Conservation (phyloP, 345 rosid species). For the Gossypium stocksii region DNA sequence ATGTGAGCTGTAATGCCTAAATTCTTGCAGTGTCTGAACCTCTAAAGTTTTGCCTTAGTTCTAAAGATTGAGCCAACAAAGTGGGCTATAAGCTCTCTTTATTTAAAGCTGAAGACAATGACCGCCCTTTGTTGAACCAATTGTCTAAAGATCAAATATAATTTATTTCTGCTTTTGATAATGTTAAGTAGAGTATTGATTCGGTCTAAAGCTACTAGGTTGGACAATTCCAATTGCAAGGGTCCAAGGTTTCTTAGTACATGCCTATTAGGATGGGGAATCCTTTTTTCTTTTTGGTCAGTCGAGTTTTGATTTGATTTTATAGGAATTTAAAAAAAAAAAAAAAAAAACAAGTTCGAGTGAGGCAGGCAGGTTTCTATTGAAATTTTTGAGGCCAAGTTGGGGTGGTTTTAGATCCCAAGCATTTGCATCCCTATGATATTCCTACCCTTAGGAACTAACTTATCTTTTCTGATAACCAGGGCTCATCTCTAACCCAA, state of each 20-base stretch:
- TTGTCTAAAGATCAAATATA: not conserved
- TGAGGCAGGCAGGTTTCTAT: not conserved
- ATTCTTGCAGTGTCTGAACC: not conserved
- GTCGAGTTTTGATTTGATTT: not conserved
- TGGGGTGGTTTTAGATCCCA: not conserved
- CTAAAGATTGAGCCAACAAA: constrained; percentile 9
- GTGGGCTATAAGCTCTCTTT: constrained; percentile 4
- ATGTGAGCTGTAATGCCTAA: constrained; percentile 1
- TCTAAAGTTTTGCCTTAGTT: constrained; percentile 8
- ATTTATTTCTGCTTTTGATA: not conserved
- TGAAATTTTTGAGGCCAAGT: not conserved
- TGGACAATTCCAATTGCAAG: not conserved
- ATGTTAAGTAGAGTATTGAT: not conserved
- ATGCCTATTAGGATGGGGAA: not conserved
- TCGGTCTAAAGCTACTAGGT: not conserved
- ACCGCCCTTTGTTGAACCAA: constrained; percentile 14
- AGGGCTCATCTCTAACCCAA: not conserved
- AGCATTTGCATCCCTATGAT: too few relatives aligned
- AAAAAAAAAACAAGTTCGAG: not conserved
- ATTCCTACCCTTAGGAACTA: not conserved
- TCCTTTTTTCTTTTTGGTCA: not conserved
- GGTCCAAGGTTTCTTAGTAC: not conserved
- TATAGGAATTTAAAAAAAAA: not conserved
- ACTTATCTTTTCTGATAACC: not conserved
- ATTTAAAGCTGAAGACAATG: constrained; percentile 4